phyloP scores from a whole-genome alignment of 2,329 filamentous ascomycete species.

The Monosporascus sp. region DNA sequence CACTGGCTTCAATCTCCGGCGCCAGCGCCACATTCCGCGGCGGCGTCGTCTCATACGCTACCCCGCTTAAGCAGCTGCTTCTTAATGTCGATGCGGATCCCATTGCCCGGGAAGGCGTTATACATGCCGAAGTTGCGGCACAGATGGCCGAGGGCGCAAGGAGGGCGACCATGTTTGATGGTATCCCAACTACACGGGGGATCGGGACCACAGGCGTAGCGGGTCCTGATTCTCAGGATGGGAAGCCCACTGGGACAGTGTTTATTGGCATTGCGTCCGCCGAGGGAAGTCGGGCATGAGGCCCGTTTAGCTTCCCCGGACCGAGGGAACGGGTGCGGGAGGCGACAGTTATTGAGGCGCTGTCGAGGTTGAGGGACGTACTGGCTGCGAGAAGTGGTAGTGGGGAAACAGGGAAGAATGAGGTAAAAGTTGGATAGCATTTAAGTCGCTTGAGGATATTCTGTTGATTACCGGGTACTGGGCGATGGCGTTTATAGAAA shows the following conservation, averaged over 20 bases:
- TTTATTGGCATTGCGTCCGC: slow-evolving; percentile 17
- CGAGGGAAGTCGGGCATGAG: slow-evolving; percentile 6
- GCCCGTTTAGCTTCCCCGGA: slow-evolving; percentile 19
- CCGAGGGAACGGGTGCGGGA: slow-evolving; percentile 15
- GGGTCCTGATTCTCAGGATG: slow-evolving; percentile 20
- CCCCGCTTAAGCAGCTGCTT: slow-evolving; percentile 22
- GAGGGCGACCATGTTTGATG: slow-evolving; percentile 6
- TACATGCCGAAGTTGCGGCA: slow-evolving; percentile 19
- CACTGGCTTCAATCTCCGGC: slow-evolving; percentile 25
- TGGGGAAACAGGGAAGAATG: neutral
- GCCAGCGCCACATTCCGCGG: slow-evolving; percentile 28
- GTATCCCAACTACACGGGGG: slow-evolving; percentile 16
- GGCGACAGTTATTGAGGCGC: slow-evolving; percentile 11
- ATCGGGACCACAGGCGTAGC: slow-evolving; percentile 22
- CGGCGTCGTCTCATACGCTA: slow-evolving; percentile 29
- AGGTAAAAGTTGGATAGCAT: no score
- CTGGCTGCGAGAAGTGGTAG: neutral
- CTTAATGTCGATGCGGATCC: slow-evolving; percentile 19
- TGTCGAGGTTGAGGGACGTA: slow-evolving; percentile 5
- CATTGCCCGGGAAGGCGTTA: slow-evolving; percentile 18
- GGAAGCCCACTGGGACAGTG: slow-evolving; percentile 17
- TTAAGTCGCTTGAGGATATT: no score
- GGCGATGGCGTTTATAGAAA: no score
- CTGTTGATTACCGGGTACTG: no score
- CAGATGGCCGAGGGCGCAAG: slow-evolving; percentile 17